A percentile compares a stretch with the other conserved stretches of the same genome.
phyloP scores from a whole-genome alignment of 108 stramenopile species.

The Conticribra weissflogii region DNA sequence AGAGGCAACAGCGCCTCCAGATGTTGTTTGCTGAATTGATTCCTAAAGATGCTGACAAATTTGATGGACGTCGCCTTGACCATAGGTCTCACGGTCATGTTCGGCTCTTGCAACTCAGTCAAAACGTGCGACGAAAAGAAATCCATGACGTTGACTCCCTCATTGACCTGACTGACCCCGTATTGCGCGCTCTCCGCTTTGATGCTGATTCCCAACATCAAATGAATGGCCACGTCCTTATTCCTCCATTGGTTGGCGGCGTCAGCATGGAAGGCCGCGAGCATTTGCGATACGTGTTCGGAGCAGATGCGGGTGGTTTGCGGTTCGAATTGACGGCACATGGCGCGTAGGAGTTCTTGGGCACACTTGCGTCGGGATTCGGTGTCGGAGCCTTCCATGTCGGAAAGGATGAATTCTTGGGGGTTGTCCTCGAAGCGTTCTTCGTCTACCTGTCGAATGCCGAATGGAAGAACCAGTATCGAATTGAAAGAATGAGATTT shows the following conservation, averaged over 20 bases:
- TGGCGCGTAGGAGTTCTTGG: slow-evolving; percentile 90
- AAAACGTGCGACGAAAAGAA: slow-evolving; percentile 84
- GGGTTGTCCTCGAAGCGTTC: slow-evolving; percentile 98
- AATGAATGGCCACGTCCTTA: slow-evolving; percentile 96
- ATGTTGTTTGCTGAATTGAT: slow-evolving; percentile 85
- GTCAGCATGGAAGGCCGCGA: slow-evolving; percentile 68
- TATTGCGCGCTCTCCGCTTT: slow-evolving; percentile 70
- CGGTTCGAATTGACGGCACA: slow-evolving; percentile 92
- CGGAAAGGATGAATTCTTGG: slow-evolving; percentile 92
- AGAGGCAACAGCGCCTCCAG: slow-evolving; percentile 72
- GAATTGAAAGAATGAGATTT: too few species aligned
- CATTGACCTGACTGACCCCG: slow-evolving; percentile 91
- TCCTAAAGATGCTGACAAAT: slow-evolving; percentile 95
- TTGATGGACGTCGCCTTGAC: slow-evolving; percentile 93
- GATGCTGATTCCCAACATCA: slow-evolving; percentile 93
- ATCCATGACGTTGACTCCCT: slow-evolving; percentile 85
- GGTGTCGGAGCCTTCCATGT: slow-evolving; percentile 95
- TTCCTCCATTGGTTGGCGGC: slow-evolving; percentile 80
- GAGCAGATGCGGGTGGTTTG: slow-evolving; percentile 85
- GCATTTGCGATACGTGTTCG: slow-evolving; percentile 83
- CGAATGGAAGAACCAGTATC: too few species aligned
- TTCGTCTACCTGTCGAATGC: slow-evolving; percentile 54
- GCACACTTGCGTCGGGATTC: slow-evolving; percentile 94
- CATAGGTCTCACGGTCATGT: slow-evolving; percentile 82
- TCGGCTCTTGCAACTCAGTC: slow-evolving; percentile 86